Base-by-base conservation (phyloP, 2,329 filamentous ascomycete genomes). In the Aspergillus fijiensis region DNA sequence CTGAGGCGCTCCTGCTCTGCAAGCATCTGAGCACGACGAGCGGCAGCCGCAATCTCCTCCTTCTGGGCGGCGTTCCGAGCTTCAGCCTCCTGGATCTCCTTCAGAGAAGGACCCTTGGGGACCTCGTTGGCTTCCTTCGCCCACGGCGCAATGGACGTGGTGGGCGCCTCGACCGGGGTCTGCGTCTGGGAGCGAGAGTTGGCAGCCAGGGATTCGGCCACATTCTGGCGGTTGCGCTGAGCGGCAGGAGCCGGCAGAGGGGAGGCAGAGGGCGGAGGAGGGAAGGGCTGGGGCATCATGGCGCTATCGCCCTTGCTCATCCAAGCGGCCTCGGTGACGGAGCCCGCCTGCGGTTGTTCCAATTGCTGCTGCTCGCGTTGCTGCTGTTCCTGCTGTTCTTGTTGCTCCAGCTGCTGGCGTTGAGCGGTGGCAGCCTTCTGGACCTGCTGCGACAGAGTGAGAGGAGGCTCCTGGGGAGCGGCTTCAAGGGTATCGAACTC, bases 21-120 rank as follows among this genome's bases (percentile, higher is more conserved):
- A 16, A 87, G 84, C 51, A 77, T 67, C 60, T 78, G 76, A 27
- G 88, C 88, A 67, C 90, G 91, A 67, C 93, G 89, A 61, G 89
- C 85, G 48, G 91, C 89, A 39, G 88, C 87, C 16, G 91, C 92
- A 57, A 87, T 80, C 71, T 95, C 92, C 72, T 98, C 94, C 12
- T 87, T 88, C 77, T 96, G 91, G 55, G 94, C 94, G 11, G 93
- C 93, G 74, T 95, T 96, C 71, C 90, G 91, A 39, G 94, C 94
- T 75, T 99, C 95, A 4, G 91, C 89, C 75, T 96, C 94, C 75
- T 99, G 95, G 25, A 99, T 99, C 72, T 99, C 93, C 78, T 92
- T 96, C 63, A 99, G 81, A 61, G 93, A 97, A 2, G 94, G 95
- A 0, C 92, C 93, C 76, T 91, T 96, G 47, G 91, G 87, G 25